These are phyloP conservation scores for Rhodotorula sp. DNA, from an alignment of 1,284 basidiomycete species.

Conservation along the genomic window DNA sequence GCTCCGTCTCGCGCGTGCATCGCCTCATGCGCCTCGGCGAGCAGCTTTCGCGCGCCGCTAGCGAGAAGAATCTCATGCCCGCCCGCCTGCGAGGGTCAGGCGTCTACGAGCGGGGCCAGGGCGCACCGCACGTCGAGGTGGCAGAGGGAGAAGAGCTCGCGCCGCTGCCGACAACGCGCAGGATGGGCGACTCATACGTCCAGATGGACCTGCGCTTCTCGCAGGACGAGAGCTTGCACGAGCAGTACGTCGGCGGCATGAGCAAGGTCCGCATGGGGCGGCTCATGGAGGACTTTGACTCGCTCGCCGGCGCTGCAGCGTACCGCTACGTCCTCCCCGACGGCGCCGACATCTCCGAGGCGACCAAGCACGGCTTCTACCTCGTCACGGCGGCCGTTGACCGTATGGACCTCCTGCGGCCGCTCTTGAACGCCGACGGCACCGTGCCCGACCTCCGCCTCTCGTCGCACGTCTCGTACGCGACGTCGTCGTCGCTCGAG, in stretches of 20 bases:
- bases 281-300: constrained; percentile 51
- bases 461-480: constrained; percentile 42
- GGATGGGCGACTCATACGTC: constrained; percentile 47
- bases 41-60: background rate
- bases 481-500: constrained; percentile 50
- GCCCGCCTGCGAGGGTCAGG: constrained; percentile 3
- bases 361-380: constrained; percentile 47
- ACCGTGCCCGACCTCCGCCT: constrained; percentile 43
- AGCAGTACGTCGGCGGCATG: constrained; percentile 50
- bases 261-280: constrained; percentile 50
- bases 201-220: constrained; percentile 49
- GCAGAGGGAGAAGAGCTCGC: background rate
- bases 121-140: background rate
- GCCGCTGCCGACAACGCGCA: constrained; percentile 15
- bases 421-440: constrained; percentile 42
- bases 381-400: constrained; percentile 53
- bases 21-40: constrained; percentile 8
- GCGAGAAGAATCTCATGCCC: background rate
- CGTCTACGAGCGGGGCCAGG: background rate
- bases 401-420: constrained; percentile 45
- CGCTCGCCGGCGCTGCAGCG: constrained; percentile 48
- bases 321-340: constrained; percentile 51
- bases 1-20: constrained; percentile 1
- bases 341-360: constrained; percentile 40
- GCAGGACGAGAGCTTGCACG: constrained; percentile 46